Evolutionary conservation across 805 yeast species (phyloP).

Genomic region (Candida caryicola): DNA sequence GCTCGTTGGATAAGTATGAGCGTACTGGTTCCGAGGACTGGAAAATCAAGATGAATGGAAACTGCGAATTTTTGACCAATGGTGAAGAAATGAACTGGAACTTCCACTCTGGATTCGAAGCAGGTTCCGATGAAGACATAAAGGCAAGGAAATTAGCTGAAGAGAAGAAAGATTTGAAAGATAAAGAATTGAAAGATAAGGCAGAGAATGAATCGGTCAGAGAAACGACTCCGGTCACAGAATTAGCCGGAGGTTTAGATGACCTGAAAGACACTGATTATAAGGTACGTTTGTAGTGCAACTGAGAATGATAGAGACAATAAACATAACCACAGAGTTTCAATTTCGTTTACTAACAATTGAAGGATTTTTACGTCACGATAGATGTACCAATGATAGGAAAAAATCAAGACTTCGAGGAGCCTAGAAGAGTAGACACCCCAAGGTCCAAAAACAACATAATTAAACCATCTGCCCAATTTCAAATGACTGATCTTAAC

Average conservation of each 20-base stretch:
- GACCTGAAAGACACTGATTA: slow-evolving; percentile 18
- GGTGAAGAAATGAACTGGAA: slow-evolving; percentile 97
- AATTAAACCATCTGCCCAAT: slow-evolving; percentile 40
- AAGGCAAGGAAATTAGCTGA: slow-evolving; percentile 33
- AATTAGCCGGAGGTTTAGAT: slow-evolving; percentile 13
- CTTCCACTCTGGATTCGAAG: slow-evolving; percentile 72
- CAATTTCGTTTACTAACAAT: slow-evolving; percentile 4
- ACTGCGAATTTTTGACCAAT: slow-evolving; percentile 59
- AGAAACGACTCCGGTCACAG: slow-evolving; percentile 20
- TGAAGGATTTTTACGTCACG: slow-evolving; percentile 34
- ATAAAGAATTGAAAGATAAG: slow-evolving; percentile 51
- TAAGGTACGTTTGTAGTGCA: slow-evolving; percentile 23
- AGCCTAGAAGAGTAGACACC: slow-evolving; percentile 8
- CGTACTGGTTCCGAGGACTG: slow-evolving; percentile 41
- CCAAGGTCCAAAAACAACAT: slow-evolving; percentile 21
- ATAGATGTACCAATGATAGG: slow-evolving; percentile 29
- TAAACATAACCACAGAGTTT: slow-evolving; percentile 1
- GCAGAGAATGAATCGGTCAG: slow-evolving; percentile 39
- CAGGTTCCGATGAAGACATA: slow-evolving; percentile 87
- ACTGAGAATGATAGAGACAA: slow-evolving; percentile 2
- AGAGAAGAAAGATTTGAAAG: slow-evolving; percentile 18
- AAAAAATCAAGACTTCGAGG: slow-evolving; percentile 10
- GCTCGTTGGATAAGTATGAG: slow-evolving; percentile 70
- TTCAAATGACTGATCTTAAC: slow-evolving; percentile 36
- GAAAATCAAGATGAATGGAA: slow-evolving; percentile 68